These are phyloP conservation scores for Drosera capensis DNA, from an alignment of 148 eudicot species.

Conservation along the genomic window DNA sequence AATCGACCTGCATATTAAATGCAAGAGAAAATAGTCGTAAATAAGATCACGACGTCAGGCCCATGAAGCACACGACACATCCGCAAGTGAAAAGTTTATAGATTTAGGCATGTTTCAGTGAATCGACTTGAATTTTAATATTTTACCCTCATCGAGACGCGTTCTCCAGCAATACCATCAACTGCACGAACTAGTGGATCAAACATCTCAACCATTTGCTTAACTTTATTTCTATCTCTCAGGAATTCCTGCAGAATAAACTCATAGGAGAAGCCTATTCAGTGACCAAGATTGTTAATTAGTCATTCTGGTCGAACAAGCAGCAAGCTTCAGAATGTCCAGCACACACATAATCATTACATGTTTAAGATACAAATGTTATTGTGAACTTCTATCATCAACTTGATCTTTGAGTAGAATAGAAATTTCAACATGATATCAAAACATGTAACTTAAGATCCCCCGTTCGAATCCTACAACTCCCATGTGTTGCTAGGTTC, in stretches of 20 bases:
- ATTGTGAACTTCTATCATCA: too few species aligned
- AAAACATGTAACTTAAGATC: too few species aligned
- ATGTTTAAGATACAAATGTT: too few species aligned
- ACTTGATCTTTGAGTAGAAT: too few species aligned
- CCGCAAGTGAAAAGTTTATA: too few species aligned
- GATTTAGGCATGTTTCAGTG: background rate
- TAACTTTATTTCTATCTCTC: conserved; percentile 68
- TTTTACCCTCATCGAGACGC: conserved; percentile 90
- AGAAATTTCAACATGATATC: too few species aligned
- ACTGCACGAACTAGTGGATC: too few species aligned
- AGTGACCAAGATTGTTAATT: background rate
- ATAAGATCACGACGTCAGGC: background rate
- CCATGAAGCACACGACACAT: background rate
- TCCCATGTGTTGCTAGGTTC: too few species aligned
- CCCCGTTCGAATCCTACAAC: too few species aligned
- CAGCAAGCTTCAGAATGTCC: too few species aligned
- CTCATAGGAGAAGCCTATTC: background rate
- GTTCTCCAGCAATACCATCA: conserved; percentile 81
- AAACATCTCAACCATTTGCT: conserved; percentile 60
- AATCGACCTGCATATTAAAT: conserved; percentile 75
- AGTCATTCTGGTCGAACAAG: too few species aligned
- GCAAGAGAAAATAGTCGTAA: background rate
- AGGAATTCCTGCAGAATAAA: conserved; percentile 53
- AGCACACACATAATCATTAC: too few species aligned
- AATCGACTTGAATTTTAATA: background rate